These are phyloP conservation scores for Neltuma alba DNA, from an alignment of 306 rosid genomes.

Conservation along the genomic window DNA sequence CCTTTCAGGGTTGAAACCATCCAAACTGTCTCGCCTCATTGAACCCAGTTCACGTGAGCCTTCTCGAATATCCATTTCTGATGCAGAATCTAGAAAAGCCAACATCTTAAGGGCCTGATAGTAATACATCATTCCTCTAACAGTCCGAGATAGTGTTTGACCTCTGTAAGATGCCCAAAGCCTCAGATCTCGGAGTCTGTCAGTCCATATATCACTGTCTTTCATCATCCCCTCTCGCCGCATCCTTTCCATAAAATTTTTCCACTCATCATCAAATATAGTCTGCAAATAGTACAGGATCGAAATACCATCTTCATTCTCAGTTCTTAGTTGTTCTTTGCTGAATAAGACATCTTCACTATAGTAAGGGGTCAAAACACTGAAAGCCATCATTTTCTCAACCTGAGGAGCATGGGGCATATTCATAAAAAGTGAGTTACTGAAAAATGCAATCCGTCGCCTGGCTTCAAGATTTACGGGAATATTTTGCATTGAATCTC, in stretches of 20 bases:
- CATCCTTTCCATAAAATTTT: slow-evolving; percentile 6
- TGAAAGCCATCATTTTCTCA: slow-evolving; percentile 98
- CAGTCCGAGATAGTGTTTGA: slow-evolving; percentile 89
- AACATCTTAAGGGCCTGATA: slow-evolving; percentile 93
- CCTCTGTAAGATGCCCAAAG: slow-evolving; percentile 98
- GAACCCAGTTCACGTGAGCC: neutral
- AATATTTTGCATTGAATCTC: slow-evolving; percentile 3
- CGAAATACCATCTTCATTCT: neutral
- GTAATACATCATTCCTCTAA: slow-evolving; percentile 98
- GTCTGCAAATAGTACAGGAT: slow-evolving; percentile 3
- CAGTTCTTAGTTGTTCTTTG: slow-evolving; percentile 31
- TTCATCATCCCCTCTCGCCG: slow-evolving; percentile 1
- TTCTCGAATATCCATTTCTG: slow-evolving; percentile 81
- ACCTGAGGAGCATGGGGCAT: slow-evolving; percentile 27
- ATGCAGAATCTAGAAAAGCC: slow-evolving; percentile 92
- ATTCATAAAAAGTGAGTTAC: slow-evolving; percentile 3
- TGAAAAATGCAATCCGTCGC: slow-evolving; percentile 2
- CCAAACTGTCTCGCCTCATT: neutral
- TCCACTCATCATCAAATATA: slow-evolving; percentile 6
- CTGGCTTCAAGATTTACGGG: neutral
- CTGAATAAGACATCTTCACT: slow-evolving; percentile 77
- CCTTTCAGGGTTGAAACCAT: neutral
- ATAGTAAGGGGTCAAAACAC: slow-evolving; percentile 94
- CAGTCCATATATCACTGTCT: neutral
- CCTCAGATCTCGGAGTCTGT: slow-evolving; percentile 67